Base-by-base conservation (phyloP, 140 eudicot species). In the Artemisia princeps region DNA sequence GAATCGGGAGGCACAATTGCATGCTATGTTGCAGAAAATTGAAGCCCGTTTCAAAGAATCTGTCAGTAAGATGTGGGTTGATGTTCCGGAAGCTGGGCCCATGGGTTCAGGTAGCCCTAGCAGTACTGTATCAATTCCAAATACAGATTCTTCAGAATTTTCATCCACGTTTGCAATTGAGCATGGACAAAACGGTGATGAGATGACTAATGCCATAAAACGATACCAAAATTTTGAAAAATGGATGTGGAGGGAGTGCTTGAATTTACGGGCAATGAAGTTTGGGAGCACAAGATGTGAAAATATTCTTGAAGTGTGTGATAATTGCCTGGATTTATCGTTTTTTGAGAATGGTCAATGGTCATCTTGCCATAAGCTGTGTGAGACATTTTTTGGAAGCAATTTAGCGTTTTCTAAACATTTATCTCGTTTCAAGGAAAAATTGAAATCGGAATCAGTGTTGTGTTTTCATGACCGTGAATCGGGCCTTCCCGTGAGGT, bases 171-270 rank as follows among this genome's bases (percentile, higher is more conserved):
- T 82, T 78, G 30, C 72, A 9, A 78, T 81, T 55, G 85, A 71
- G 28, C 64, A 69, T 69, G 85, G 82, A 13, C 78, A 61, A 42
- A 78, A 65, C 50, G 79, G 60, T 49, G 50, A 58, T 8, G 94
- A 87, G 77, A 60, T 77, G 58, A 72, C 30, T 10, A 79, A 77
- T 10, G 79, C 80, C 52, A 22, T 75, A 17, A 74, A 69, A 65
- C 69, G 94, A 77, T 81, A 83, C 40, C 62, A 54, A 63, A 87
- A 77, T 52, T 83, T 81, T 52, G 95, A 90, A 55, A 81, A 86
- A 76, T 90, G 97, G 97, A 80, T 83, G 75, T 84, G 94, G 97
- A 78, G 78, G 54, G 95, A 90, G 74, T 87, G 94, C 62, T 58
- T 73, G 17, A 71, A 19, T 78, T 65, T 84, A 20, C 50, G 86